These are phyloP conservation scores for Bipolaris sorokiniana DNA, from an alignment of 2,329 filamentous ascomycete species.

Conservation along the genomic window DNA sequence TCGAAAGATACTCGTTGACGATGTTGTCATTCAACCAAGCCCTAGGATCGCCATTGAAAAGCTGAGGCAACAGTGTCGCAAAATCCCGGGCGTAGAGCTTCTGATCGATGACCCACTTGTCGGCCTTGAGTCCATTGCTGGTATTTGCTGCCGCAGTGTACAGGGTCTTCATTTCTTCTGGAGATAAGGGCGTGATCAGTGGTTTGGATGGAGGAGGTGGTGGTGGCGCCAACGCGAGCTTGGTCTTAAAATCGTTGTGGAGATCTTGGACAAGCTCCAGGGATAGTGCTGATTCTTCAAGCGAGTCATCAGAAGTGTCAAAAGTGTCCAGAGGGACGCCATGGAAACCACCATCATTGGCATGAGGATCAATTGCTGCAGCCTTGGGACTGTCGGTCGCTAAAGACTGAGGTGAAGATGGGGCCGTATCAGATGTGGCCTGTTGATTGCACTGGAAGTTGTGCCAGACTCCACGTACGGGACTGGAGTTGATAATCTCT, in stretches of 20 bases:
- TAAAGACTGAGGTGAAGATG: neutral
- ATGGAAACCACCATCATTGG: conserved; percentile 13
- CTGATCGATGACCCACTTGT: conserved; percentile 17
- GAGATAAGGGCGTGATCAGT: conserved; percentile 28
- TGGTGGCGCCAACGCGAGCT: conserved; percentile 19
- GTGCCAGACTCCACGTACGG: conserved; percentile 9
- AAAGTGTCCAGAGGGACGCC: conserved; percentile 22
- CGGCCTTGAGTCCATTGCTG: conserved; percentile 22
- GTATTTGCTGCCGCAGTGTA: conserved; percentile 21
- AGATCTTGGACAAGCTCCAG: conserved; percentile 30
- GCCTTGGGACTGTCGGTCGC: conserved; percentile 3
- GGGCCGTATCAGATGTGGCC: neutral
- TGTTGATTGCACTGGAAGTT: conserved; percentile 15
- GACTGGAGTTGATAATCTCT: conserved; percentile 24
- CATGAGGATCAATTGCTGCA: neutral
- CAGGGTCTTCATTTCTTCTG: conserved; percentile 23
- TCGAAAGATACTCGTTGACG: conserved; percentile 69
- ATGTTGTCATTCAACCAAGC: conserved; percentile 80
- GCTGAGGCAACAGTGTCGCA: conserved; percentile 57
- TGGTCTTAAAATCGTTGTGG: conserved; percentile 20
- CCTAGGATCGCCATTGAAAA: conserved; percentile 51
- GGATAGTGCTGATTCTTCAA: conserved; percentile 29
- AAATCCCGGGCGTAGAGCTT: conserved; percentile 66
- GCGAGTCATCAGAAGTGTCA: conserved; percentile 24
- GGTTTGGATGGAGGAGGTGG: conserved; percentile 20